These are phyloP conservation scores for Chalara sp. DNA, from an alignment of 2,329 filamentous ascomycete species.

Conservation along the genomic window DNA sequence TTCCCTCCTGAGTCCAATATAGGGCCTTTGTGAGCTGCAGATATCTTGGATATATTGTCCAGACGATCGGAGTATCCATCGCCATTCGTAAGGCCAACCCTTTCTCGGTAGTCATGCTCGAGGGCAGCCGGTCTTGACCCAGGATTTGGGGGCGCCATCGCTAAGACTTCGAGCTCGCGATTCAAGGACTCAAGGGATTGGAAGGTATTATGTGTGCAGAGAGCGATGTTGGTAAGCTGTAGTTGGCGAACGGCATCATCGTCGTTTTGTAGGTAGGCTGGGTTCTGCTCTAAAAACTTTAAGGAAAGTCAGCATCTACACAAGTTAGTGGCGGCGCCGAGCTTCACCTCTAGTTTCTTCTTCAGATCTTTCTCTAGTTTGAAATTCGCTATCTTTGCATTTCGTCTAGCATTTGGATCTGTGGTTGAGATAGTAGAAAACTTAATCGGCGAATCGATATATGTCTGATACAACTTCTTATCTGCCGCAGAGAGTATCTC, in stretches of 20 bases:
- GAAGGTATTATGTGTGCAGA: conserved; percentile 73
- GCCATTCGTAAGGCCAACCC: conserved; percentile 28
- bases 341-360: conserved; percentile 67
- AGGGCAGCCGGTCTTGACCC: conserved; percentile 37
- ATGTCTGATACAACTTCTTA: conserved; percentile 63
- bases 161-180: conserved; percentile 77
- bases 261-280: conserved; percentile 60
- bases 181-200: conserved; percentile 81
- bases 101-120: conserved; percentile 38
- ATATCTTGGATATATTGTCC: conserved; percentile 54
- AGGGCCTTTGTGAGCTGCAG: conserved; percentile 52
- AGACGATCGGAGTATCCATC: conserved; percentile 63
- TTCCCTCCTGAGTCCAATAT: conserved; percentile 74
- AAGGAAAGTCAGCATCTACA: conserved; percentile 4
- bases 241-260: conserved; percentile 78
- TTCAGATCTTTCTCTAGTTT: conserved; percentile 80
- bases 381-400: conserved; percentile 81
- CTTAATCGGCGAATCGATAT: conserved; percentile 61
- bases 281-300: conserved; percentile 53
- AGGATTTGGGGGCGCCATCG: conserved; percentile 56
- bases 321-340: conserved; percentile 8
- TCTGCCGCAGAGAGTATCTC: conserved; percentile 60
- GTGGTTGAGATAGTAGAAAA: conserved; percentile 66
- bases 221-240: conserved; percentile 67
- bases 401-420: conserved; percentile 62